These are phyloP conservation scores for Xylariales sp. DNA, from an alignment of 2,329 filamentous ascomycete genomes.

Conservation along the genomic window DNA sequence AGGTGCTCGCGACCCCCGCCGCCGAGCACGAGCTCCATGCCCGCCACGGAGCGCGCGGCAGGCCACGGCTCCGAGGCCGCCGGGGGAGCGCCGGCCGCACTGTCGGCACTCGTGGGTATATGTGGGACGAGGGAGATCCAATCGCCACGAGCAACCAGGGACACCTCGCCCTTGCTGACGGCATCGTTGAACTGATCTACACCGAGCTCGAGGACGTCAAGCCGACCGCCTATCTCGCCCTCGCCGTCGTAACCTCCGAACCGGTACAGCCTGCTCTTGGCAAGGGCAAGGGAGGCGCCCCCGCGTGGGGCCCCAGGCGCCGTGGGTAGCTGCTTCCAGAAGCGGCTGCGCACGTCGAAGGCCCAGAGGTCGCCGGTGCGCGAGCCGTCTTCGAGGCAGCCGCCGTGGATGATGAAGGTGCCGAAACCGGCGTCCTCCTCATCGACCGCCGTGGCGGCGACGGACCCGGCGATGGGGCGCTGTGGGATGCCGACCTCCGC, in stretches of 20 bases:
- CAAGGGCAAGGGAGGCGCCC: constrained; percentile 63
- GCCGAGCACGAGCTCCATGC: constrained; percentile 51
- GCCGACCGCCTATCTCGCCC: constrained; percentile 62
- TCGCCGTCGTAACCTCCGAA: constrained; percentile 78
- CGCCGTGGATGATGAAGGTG: constrained; percentile 73
- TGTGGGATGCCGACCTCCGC: constrained; percentile 55
- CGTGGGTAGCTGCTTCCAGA: constrained; percentile 64
- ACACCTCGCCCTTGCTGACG: constrained; percentile 42
- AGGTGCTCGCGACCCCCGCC: constrained; percentile 59
- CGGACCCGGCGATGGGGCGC: constrained; percentile 51
- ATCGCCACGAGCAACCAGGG: constrained; percentile 42
- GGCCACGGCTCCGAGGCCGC: constrained; percentile 37
- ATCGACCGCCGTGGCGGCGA: constrained; percentile 54
- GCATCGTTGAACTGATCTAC: constrained; percentile 53
- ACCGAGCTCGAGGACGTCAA: constrained; percentile 62
- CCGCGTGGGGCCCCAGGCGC: constrained; percentile 65
- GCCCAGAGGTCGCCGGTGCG: constrained; percentile 70
- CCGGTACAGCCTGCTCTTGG: constrained; percentile 63
- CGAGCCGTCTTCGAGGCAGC: constrained; percentile 60
- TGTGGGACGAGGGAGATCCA: constrained; percentile 50
- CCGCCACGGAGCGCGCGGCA: constrained; percentile 46
- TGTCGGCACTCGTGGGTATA: too few species aligned
- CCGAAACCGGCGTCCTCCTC: constrained; percentile 60
- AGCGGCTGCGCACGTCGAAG: constrained; percentile 60
- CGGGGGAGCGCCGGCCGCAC: constrained; percentile 18